Conservation (phyloP, 2,329 filamentous ascomycete genomes). For the Thelonectria rubi region DNA sequence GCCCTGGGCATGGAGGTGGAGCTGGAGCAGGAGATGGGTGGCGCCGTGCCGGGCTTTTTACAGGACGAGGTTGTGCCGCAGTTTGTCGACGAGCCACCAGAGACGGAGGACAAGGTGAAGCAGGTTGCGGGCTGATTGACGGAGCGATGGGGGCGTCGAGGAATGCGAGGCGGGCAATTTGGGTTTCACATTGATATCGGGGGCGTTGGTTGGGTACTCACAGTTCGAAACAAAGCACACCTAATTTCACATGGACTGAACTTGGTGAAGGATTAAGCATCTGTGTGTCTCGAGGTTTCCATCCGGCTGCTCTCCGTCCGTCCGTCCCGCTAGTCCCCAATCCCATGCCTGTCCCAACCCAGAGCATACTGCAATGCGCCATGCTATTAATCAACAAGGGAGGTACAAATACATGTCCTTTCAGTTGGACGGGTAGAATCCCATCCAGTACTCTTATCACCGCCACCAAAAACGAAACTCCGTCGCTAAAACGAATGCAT, state of each 20-base stretch:
- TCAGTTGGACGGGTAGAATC: constrained; percentile 15
- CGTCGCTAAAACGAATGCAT: constrained; percentile 22
- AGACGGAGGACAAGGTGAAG: constrained; percentile 78
- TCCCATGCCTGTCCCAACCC: constrained; percentile 8
- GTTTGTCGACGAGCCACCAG: constrained; percentile 92
- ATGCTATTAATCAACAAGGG: constrained; percentile 9
- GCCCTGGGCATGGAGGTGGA: constrained; percentile 94
- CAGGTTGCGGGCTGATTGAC: constrained; percentile 71
- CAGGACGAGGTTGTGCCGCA: constrained; percentile 86
- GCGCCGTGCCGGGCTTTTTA: constrained; percentile 83
- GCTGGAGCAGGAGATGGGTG: constrained; percentile 74
- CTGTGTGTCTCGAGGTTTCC: constrained; percentile 16
- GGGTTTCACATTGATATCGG: constrained; percentile 6
- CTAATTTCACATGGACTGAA: constrained; percentile 1
- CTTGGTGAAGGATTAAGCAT: constrained; percentile 10
- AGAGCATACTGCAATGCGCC: constrained; percentile 10
- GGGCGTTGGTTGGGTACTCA: constrained; percentile 39
- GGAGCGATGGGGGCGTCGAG: background rate
- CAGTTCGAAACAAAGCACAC: constrained; percentile 6
- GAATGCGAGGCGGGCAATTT: background rate
- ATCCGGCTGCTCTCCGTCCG: constrained; percentile 9
- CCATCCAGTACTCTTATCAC: constrained; percentile 9
- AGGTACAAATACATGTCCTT: constrained; percentile 24
- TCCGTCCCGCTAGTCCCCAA: background rate
- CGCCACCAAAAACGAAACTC: constrained; percentile 19